Base-by-base conservation (phyloP, 2,329 filamentous ascomycete species). In the Fusarium lateritium region DNA sequence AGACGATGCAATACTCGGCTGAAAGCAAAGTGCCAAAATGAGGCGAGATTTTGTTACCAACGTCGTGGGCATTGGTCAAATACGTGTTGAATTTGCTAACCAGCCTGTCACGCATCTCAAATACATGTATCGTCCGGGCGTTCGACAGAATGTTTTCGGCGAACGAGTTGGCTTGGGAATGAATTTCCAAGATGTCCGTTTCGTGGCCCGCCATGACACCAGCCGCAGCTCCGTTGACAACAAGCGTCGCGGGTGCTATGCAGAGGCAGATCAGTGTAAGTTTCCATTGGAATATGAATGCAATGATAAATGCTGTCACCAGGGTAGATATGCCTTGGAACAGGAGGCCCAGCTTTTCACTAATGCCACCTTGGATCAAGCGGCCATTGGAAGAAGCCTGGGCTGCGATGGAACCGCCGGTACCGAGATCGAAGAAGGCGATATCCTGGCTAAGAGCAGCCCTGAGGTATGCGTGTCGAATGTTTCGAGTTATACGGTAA, bases 391-490 rank as follows among this genome's bases (percentile, higher is more conserved):
- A 75, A 8, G 67, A 75, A n/a, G 71, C 70, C 31, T 73, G 83
- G 1, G 83, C 79, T 4, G 83, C 74, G 36, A 82, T 78, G 33
- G 82, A 84, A 15, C 83, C 83, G 28, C 78, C 78, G 6, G 73
- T 71, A 31, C 77, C 77, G 46, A 76, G 75, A 67, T 87, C 85
- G 61, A 85, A 87, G 69, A 82, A 84, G 51, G 81, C 80, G 26
- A 86, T 79, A 49, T 86, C 83, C 64, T 87, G 84, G 8, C 83
- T 77, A 17, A 89, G 78, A 2, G 85, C 80, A 31, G 82, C 78
- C 34, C 83, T 80, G 11, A 89, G 78, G 65, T 86, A 88, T 26
- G 80, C 79, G 47, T 83, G 79, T 11, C 87, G 79, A 33, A 83
- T 77, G 34, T 79, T 83, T 56, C 84, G 82, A 5, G 85, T 85